These are phyloP conservation scores for Fusarium sterilihyphosum DNA, from an alignment of 2,329 filamentous ascomycete genomes.

Conservation along the genomic window DNA sequence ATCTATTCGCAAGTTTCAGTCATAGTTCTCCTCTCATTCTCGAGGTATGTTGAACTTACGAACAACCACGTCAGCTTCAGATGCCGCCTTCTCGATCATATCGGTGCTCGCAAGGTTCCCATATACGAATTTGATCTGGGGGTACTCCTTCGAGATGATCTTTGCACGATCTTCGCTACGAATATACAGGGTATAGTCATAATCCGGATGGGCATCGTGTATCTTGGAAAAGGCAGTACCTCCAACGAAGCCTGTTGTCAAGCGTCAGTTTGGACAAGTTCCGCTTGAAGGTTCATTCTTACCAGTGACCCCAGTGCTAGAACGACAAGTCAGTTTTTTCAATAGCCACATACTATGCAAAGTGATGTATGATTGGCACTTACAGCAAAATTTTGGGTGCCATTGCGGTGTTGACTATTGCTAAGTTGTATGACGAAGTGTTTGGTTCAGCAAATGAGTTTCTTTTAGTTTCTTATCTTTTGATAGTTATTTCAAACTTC, in stretches of 20 bases:
- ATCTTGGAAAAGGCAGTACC: constrained; percentile 60
- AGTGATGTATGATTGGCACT: constrained; percentile 25
- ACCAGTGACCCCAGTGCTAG: constrained; percentile 58
- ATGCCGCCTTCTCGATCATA: constrained; percentile 61
- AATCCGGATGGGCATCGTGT: constrained; percentile 57
- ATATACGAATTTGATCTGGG: constrained; percentile 58
- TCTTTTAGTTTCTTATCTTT: too few species aligned
- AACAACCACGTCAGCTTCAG: constrained; percentile 61
- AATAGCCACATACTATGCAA: neutral
- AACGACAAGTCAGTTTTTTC: neutral
- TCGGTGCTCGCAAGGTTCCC: constrained; percentile 58
- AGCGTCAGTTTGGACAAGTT: neutral
- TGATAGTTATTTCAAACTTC: neutral
- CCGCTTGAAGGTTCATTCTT: neutral
- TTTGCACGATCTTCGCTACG: constrained; percentile 58
- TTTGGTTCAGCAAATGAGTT: neutral
- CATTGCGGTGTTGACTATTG: constrained; percentile 41
- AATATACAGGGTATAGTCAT: constrained; percentile 57
- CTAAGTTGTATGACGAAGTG: neutral
- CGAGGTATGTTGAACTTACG: constrained; percentile 49
- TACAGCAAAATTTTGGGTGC: constrained; percentile 55
- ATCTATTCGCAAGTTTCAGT: constrained; percentile 46
- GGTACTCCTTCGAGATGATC: constrained; percentile 56
- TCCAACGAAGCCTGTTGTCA: constrained; percentile 59
- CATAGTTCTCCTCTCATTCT: neutral